Conservation (phyloP, 805 yeast genomes). For the Tetrapisispora iriomotensis region DNA sequence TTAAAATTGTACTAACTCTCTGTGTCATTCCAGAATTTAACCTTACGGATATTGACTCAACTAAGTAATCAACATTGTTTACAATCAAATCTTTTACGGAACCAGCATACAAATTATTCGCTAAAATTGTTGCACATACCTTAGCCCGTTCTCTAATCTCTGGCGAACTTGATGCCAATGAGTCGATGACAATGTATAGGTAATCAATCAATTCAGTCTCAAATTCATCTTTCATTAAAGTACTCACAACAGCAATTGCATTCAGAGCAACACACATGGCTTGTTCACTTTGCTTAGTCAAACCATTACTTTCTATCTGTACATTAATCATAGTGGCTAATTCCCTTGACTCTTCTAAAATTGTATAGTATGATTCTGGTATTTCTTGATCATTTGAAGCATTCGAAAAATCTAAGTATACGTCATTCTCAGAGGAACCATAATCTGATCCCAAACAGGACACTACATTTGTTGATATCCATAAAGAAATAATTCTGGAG, state of each 20-base stretch:
- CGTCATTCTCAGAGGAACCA: background rate
- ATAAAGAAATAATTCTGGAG: constrained; percentile 19
- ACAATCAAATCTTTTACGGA: constrained; percentile 47
- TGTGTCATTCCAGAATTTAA: constrained; percentile 63
- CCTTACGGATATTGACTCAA: constrained; percentile 66
- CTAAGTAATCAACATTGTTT: constrained; percentile 68
- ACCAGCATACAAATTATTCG: constrained; percentile 42
- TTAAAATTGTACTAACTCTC: constrained; percentile 62
- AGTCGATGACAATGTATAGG: constrained; percentile 63
- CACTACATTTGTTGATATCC: constrained; percentile 32
- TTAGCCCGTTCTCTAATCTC: constrained; percentile 43
- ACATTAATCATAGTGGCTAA: constrained; percentile 31
- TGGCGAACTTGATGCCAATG: constrained; percentile 48
- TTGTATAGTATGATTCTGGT: constrained; percentile 20
- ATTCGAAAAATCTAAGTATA: constrained; percentile 7
- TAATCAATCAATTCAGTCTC: constrained; percentile 55
- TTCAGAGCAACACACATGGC: constrained; percentile 13
- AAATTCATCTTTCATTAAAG: constrained; percentile 30
- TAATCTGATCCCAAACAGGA: constrained; percentile 6
- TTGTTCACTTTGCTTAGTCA: constrained; percentile 17
- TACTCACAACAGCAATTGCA: constrained; percentile 11
- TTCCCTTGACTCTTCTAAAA: constrained; percentile 35
- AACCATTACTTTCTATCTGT: constrained; percentile 8
- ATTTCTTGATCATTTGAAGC: background rate
- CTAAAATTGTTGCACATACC: constrained; percentile 40